Conservation (phyloP, 108 stramenopile genomes). For the Pseudonitzschia multistriata region DNA sequence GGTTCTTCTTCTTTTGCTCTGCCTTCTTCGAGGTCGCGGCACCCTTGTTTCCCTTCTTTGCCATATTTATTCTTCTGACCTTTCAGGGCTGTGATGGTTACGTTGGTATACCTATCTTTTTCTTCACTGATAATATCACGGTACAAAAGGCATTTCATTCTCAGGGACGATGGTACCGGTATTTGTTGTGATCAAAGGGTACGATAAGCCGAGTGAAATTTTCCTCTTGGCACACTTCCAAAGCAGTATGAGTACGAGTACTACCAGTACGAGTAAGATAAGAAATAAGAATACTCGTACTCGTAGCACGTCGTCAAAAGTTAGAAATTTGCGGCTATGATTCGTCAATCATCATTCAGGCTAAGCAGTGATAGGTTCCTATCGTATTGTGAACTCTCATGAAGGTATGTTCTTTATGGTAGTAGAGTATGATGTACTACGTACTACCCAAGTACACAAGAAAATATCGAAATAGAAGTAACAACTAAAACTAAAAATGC, state of each 20-base stretch:
- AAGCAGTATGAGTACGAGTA: no score
- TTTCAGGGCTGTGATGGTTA: neutral
- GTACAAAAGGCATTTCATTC: neutral
- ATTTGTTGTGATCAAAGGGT: no score
- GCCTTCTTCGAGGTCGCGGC: constrained; percentile 64
- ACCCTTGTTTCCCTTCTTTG: neutral
- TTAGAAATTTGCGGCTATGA: neutral
- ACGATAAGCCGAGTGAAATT: no score
- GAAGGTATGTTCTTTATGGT: no score
- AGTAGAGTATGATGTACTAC: no score
- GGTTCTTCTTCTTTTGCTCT: constrained; percentile 84
- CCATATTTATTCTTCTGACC: neutral
- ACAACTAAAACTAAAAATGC: no score
- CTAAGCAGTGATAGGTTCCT: neutral
- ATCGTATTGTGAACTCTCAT: neutral
- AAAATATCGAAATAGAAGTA: no score
- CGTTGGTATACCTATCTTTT: neutral
- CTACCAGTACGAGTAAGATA: no score
- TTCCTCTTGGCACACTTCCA: no score
- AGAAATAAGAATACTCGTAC: no score
- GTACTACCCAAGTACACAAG: no score
- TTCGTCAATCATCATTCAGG: neutral
- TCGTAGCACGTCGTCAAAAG: neutral
- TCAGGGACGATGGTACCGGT: no score
- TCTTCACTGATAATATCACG: neutral